Percentiles rank a stretch among this genome's conserved stretches.
These are phyloP conservation scores for Hansfordia pulvinata DNA, from an alignment of 2,329 filamentous ascomycete species.

Conservation along the genomic window DNA sequence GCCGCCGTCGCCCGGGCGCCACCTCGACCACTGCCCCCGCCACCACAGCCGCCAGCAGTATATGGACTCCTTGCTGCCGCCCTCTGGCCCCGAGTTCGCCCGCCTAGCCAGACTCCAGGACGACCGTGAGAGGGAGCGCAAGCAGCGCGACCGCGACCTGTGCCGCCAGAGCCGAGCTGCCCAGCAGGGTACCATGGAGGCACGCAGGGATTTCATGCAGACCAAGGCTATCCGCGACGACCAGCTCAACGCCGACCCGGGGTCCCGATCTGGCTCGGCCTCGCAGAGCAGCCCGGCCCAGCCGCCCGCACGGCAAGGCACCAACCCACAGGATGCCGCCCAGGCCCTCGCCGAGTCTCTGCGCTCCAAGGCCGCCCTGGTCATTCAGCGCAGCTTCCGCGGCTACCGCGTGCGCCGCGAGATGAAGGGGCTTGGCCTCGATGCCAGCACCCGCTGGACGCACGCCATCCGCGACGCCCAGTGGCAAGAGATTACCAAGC, in stretches of 20 bases:
- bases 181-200: constrained; percentile 12
- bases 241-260: not conserved
- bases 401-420: constrained; percentile 63
- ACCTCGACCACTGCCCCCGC: too few species aligned
- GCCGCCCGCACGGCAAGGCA: constrained; percentile 3
- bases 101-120: constrained; percentile 35
- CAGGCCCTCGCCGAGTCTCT: constrained; percentile 10
- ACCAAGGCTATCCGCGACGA: constrained; percentile 10
- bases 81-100: constrained; percentile 30
- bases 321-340: constrained; percentile 2
- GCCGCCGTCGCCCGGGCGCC: too few species aligned
- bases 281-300: constrained; percentile 5
- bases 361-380: constrained; percentile 31
- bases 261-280: not conserved
- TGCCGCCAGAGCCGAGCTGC: constrained; percentile 8
- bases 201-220: constrained; percentile 19
- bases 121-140: constrained; percentile 27
- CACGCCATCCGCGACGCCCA: constrained; percentile 48
- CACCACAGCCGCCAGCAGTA: constrained; percentile 24
- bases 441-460: constrained; percentile 58
- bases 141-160: constrained; percentile 23
- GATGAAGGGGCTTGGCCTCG: constrained; percentile 52
- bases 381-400: constrained; percentile 61
- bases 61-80: constrained; percentile 34
- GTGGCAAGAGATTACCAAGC: constrained; percentile 35